These are phyloP conservation scores for Leccinum ochraceum DNA, from an alignment of 768 basidiomycete species.

Conservation along the genomic window DNA sequence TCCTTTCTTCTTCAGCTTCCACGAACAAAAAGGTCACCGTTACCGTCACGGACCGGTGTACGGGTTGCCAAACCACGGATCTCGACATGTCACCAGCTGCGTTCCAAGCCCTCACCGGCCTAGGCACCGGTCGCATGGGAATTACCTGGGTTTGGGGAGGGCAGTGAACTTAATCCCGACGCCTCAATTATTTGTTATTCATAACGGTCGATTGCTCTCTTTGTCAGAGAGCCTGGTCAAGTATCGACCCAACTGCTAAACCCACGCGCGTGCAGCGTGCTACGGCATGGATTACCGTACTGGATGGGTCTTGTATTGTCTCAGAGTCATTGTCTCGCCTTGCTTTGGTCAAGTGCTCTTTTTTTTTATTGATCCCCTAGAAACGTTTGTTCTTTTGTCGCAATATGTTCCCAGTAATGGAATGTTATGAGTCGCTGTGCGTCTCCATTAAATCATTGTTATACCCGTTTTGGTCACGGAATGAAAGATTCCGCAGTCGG, in stretches of 20 bases:
- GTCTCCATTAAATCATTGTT: neutral
- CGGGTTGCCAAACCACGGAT: conserved; percentile 47
- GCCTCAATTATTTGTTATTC: conserved; percentile 30
- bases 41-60: conserved; percentile 62
- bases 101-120: conserved; percentile 50
- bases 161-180: conserved; percentile 12
- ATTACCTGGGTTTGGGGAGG: conserved; percentile 49
- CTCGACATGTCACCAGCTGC: conserved; percentile 67
- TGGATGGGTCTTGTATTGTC: conserved; percentile 29
- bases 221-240: conserved; percentile 30
- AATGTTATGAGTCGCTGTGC: conserved; percentile 8
- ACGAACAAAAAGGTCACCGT: conserved; percentile 41
- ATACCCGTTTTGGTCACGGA: neutral
- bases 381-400: conserved; percentile 6
- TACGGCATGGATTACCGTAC: conserved; percentile 28
- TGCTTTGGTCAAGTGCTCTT: conserved; percentile 39
- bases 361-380: conserved; percentile 13
- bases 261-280: conserved; percentile 27
- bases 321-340: conserved; percentile 17
- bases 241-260: conserved; percentile 2
- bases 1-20: conserved; percentile 39
- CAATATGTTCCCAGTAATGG: conserved; percentile 14
- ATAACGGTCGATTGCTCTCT: conserved; percentile 29
- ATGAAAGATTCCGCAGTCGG: neutral
- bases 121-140: conserved; percentile 51